Evolutionary conservation across 306 rosid species (phyloP), one percentile per base, ranked within the genome.

Genomic region (Dalbergia cultrata): DNA sequence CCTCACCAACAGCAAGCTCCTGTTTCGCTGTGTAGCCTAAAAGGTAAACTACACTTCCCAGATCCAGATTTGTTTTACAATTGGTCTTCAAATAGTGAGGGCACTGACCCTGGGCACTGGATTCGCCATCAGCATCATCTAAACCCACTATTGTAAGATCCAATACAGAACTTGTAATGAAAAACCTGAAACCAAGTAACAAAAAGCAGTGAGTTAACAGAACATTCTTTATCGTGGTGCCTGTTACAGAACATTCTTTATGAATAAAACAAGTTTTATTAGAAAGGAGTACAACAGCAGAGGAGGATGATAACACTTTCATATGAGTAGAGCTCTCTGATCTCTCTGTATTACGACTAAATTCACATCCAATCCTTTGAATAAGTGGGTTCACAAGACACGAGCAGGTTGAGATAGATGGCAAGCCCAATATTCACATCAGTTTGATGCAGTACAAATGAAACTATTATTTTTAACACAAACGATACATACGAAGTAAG

Each of bases 131-230:
- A 26, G 64, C 89, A 1, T 83, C 89, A 83, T 96, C 99, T 83
- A 96, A 84, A 70, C 99, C 99, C 75, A 93, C 97, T 78, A 96
- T 93, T 47, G 99, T 96, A 81, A 96, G 98, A 88, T 96, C 99
- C 79, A 96, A 93, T 35, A 96, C 86, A 66, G 97, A 92, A 88
- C 99, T 96, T 41, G 99, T 92, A 61, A 93, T 84, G 87, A 93
- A 96, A 83, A 96, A 96, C 93, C 99, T 96, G 91, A 86, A 86
- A 91, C 52, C 86, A 89, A 61, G 67, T 54, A 26, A 26, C 31
- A 26, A 26, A 26, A 26, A 26, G 31, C 31, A 26, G 31, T 26
- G 31, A 26, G 3, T 26, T 26, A 26, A 26, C 31, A 26, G 31
- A 26, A 26, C 31, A 26, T 26, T 26, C 31, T 26, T 26, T 26